These are phyloP conservation scores for Penicillium daleae DNA, from an alignment of 495 filamentous ascomycete genomes.

Conservation along the genomic window DNA sequence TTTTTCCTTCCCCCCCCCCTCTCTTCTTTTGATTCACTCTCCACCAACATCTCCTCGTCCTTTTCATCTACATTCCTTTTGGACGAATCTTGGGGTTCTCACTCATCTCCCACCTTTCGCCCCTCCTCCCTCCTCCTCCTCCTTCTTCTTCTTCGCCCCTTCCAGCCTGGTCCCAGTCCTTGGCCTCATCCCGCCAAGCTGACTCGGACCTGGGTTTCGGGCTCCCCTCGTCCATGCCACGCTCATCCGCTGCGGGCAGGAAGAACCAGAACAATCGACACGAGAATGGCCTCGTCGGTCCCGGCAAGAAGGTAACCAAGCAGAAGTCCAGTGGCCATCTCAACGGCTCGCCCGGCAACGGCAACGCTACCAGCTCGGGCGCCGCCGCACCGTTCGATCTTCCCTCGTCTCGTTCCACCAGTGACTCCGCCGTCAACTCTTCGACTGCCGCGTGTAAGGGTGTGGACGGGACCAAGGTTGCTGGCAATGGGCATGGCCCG, in stretches of 20 bases:
- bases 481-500: conserved; percentile 42
- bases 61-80: conserved; percentile 9
- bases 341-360: conserved; percentile 59
- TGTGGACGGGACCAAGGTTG: conserved; percentile 38
- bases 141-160: conserved; percentile 21
- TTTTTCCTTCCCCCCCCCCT: conserved; percentile 21
- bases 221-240: conserved; percentile 69
- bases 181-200: conserved; percentile 56
- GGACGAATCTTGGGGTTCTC: neutral
- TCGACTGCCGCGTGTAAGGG: conserved; percentile 44
- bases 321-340: conserved; percentile 66
- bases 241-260: conserved; percentile 67
- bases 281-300: conserved; percentile 84
- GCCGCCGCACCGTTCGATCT: conserved; percentile 51
- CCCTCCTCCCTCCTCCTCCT: conserved; percentile 3
- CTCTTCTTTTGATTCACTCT: conserved; percentile 2
- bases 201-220: conserved; percentile 56
- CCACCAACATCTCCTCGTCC: neutral
- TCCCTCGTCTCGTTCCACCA: conserved; percentile 44
- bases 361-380: conserved; percentile 42
- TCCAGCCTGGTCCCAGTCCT: conserved; percentile 56
- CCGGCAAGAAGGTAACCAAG: conserved; percentile 78
- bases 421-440: conserved; percentile 42
- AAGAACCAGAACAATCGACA: conserved; percentile 72
- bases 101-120: neutral